Conservation (phyloP, 257 asterid genomes). For the Nicotiana attenuata region DNA sequence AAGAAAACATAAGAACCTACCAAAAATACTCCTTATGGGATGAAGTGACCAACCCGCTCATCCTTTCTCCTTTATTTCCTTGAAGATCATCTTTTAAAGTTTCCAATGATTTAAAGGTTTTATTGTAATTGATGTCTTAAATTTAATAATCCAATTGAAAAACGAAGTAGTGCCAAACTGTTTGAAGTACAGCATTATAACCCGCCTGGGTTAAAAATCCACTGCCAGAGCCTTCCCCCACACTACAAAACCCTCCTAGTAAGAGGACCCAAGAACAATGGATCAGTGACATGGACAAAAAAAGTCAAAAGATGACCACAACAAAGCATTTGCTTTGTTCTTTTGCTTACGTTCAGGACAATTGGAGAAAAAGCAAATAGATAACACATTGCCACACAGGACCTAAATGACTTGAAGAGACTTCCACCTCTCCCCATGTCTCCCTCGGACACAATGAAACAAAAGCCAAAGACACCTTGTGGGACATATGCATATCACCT, state of each 20-base stretch:
- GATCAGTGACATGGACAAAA: not conserved
- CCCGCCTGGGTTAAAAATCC: not conserved
- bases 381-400: not conserved
- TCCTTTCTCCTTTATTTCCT: not conserved
- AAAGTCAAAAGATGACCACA: not conserved
- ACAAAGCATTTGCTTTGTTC: not conserved
- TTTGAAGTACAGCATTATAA: not conserved
- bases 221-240: not conserved
- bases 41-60: not conserved
- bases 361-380: not conserved
- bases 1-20: not conserved
- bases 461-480: not conserved
- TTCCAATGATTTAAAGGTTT: not conserved
- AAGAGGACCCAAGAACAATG: not conserved
- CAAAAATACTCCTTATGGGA: not conserved
- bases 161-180: not conserved
- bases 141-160: not conserved
- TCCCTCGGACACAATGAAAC: not conserved
- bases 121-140: not conserved
- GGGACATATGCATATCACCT: not conserved
- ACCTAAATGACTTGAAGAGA: not conserved
- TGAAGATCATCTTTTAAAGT: not conserved
- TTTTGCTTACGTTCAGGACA: not conserved
- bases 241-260: not conserved
- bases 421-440: not conserved